Percentiles rank a stretch among this genome's conserved stretches.
Evolutionary conservation across 1,284 basidiomycete species (phyloP).

Genomic region (Neonothopanus nambi): DNA sequence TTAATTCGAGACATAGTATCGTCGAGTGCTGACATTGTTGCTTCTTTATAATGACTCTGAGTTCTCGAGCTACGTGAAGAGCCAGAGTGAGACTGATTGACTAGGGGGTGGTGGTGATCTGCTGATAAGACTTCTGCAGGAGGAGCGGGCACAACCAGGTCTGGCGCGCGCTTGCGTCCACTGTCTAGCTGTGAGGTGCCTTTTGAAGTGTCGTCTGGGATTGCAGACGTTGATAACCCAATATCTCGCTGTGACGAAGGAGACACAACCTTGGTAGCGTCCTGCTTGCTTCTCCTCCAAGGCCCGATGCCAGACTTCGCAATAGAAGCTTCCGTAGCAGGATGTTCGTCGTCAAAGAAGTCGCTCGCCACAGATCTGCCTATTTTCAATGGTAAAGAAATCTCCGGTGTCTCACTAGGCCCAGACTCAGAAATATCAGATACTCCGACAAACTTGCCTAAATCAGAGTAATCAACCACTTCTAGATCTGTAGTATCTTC

Average conservation of each 20-base stretch:
- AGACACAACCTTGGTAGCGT: too few relatives aligned
- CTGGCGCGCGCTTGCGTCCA: neutral
- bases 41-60: constrained; percentile 52
- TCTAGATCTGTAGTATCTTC: constrained; percentile 63
- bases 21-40: constrained; percentile 75
- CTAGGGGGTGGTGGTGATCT: too few relatives aligned
- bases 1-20: constrained; percentile 89
- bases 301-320: constrained; percentile 35
- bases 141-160: neutral
- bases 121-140: neutral
- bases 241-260: neutral
- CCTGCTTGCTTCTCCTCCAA: constrained; percentile 40
- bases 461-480: constrained; percentile 75
- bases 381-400: constrained; percentile 23
- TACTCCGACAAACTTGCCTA: constrained; percentile 64
- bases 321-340: constrained; percentile 17
- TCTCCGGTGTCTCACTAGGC: constrained; percentile 15
- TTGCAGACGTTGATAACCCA: neutral
- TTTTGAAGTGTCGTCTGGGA: neutral
- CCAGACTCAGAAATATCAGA: constrained; percentile 25
- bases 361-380: constrained; percentile 61
- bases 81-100: neutral
- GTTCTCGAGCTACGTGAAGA: neutral
- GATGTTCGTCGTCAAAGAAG: constrained; percentile 57
- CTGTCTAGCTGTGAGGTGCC: neutral